Evolutionary conservation across 169 alveolate species (phyloP).

Genomic region (Eimeria praecox): DNA sequence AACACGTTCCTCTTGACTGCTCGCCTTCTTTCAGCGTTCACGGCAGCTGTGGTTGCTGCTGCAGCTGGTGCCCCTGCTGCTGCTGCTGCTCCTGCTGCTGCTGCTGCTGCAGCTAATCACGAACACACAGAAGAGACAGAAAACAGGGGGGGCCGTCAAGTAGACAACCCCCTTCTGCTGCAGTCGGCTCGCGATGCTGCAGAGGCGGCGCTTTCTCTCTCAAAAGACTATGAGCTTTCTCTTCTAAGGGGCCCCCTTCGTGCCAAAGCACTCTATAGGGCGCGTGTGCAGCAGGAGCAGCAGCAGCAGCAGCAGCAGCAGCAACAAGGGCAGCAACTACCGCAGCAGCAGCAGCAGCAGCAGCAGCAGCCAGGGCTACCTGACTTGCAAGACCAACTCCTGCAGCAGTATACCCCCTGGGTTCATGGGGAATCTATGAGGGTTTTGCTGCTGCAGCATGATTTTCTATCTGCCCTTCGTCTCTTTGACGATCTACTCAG

Average conservation of each 20-base stretch:
- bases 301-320: background rate
- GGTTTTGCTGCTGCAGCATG: slow-evolving; percentile 9
- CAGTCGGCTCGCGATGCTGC: slow-evolving; percentile 1
- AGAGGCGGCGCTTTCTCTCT: background rate
- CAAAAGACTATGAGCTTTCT: background rate
- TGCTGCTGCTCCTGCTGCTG: background rate
- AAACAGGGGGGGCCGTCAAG: slow-evolving; percentile 1
- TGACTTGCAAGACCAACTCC: background rate
- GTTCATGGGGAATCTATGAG: slow-evolving; percentile 26
- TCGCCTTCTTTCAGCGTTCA: slow-evolving; percentile 19
- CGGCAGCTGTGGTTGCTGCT: slow-evolving; percentile 34
- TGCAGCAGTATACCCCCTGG: slow-evolving; percentile 46
- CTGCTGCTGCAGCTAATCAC: background rate
- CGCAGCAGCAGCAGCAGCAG: background rate
- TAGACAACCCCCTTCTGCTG: background rate
- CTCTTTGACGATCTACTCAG: background rate
- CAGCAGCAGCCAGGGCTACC: background rate
- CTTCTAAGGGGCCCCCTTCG: slow-evolving; percentile 22
- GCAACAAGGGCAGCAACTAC: background rate
- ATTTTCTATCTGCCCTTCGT: background rate
- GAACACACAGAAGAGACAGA: no score
- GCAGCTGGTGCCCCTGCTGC: background rate
- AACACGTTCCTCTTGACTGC: slow-evolving; percentile 29
- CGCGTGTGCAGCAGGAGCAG: slow-evolving; percentile 9
- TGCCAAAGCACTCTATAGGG: slow-evolving; percentile 2